These are phyloP conservation scores for Xerophyta viscosa DNA, from an alignment of 106 monocot species.

Conservation along the genomic window DNA sequence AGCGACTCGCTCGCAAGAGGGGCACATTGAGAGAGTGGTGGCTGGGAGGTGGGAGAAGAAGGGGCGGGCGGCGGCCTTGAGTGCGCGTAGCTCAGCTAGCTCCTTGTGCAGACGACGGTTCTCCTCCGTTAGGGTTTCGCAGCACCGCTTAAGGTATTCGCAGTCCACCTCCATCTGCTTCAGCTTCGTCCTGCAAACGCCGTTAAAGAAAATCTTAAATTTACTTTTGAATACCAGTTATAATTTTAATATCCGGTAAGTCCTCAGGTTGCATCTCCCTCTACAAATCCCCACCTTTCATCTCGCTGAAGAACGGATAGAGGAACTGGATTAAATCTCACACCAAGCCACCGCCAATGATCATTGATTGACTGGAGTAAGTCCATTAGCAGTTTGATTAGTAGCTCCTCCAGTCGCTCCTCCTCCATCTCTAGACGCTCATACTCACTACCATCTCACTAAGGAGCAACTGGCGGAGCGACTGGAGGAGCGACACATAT, in stretches of 20 bases:
- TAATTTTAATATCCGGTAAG: background rate
- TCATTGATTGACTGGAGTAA: too few relatives aligned
- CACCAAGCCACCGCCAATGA: too few relatives aligned
- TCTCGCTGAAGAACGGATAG: too few relatives aligned
- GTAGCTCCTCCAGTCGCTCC: too few relatives aligned
- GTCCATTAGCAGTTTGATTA: background rate
- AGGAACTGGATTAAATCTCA: too few relatives aligned
- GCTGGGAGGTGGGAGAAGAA: constrained; percentile 48
- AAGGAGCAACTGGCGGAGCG: too few relatives aligned
- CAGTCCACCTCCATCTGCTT: constrained; percentile 32
- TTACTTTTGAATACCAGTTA: background rate
- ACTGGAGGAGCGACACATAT: too few relatives aligned
- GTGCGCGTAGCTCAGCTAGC: constrained; percentile 40
- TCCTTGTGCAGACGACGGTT: constrained; percentile 47
- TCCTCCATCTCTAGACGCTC: too few relatives aligned
- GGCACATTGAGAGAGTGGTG: constrained; percentile 40
- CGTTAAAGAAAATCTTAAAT: too few relatives aligned
- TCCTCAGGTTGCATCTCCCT: background rate
- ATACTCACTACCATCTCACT: too few relatives aligned
- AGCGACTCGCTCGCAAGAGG: constrained; percentile 39
- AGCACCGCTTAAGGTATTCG: constrained; percentile 45
- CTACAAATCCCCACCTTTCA: too few relatives aligned
- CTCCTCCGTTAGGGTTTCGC: constrained; percentile 49
- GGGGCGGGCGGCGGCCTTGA: constrained; percentile 14
- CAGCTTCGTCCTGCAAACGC: constrained; percentile 1